Base-by-base conservation (phyloP, 352 stramenopile species). In the Phytophthora pini region DNA sequence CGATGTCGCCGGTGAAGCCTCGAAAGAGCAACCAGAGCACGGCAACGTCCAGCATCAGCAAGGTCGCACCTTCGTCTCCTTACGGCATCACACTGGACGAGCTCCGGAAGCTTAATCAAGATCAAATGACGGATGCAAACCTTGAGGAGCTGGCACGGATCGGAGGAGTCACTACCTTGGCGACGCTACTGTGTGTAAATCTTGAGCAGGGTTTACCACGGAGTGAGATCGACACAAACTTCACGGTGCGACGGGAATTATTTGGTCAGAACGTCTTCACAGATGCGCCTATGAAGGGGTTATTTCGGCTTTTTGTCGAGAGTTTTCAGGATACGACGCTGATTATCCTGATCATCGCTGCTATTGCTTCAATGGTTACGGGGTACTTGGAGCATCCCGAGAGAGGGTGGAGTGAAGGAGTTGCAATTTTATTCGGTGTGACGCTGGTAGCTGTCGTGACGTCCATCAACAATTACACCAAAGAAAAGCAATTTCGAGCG, bases 401-500 rank as follows among this genome's bases (percentile, higher is more conserved):
- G 24, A 92, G 68, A 0, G 90, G 91, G 4, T 99, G 96, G 96
- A 97, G 98, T 51, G 96, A 99, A 73, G 97, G 96, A 17, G 82
- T 96, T 5, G 94, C 96, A 13, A 99, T 99, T 68, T 72, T 99
- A 44, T 77, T 84, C 10, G 94, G 95, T 9, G 97, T 99, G 32
- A 76, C 95, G 9, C 86, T 99, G 46, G 97, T 99, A 5, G 94
- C 97, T 7, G 65, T 98, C 7, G 93, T 99, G 9, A 99, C 95
- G 0, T 95, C 97, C 0, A 81, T 94, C 11, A 99, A 98, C 69
- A 97, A 99, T 65, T 99, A 99, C 80, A 94, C 81, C n/a, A 97
- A 97, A 55, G 89, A 97, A 62, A 89, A 95, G 51, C 91, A 97
- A 58, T 97, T 97, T 56, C 87, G 83, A 11, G 82, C 80, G 1